phyloP scores from a whole-genome alignment of 2,329 filamentous ascomycete genomes.

The Teratosphaeria destructans region DNA sequence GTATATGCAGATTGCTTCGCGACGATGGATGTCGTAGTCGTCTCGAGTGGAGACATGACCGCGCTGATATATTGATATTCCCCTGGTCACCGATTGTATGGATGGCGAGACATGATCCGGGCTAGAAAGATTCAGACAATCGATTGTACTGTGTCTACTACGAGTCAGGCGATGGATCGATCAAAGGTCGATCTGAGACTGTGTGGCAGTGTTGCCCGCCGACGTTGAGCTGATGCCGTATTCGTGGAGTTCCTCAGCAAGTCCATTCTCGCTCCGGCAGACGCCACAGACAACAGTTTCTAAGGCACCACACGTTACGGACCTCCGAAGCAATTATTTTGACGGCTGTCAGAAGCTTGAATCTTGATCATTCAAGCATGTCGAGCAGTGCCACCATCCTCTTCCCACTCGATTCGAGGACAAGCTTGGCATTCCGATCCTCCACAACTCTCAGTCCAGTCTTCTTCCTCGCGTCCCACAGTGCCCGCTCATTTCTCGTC shows the following conservation, averaged over 20 bases:
- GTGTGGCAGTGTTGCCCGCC: neutral
- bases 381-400: slow-evolving; percentile 18
- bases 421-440: slow-evolving; percentile 26
- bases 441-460: slow-evolving; percentile 25
- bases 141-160: neutral
- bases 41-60: neutral
- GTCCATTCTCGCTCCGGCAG: neutral
- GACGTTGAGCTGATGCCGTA: neutral
- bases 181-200: neutral
- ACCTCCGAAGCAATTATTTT: neutral
- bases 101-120: neutral
- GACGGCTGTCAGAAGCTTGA: neutral
- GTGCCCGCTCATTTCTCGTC: slow-evolving; percentile 37
- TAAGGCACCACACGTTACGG: neutral
- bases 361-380: slow-evolving; percentile 1
- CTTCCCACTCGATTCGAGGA: slow-evolving; percentile 24
- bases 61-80: neutral
- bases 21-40: neutral
- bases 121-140: neutral
- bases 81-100: neutral
- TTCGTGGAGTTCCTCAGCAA: neutral
- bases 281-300: neutral
- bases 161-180: neutral
- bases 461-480: slow-evolving; percentile 35
- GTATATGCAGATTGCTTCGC: neutral